Evolutionary conservation across 2,329 filamentous ascomycete species (phyloP), one percentile per base, ranked within the genome.

Genomic region (Decorospora gaudefroyi): DNA sequence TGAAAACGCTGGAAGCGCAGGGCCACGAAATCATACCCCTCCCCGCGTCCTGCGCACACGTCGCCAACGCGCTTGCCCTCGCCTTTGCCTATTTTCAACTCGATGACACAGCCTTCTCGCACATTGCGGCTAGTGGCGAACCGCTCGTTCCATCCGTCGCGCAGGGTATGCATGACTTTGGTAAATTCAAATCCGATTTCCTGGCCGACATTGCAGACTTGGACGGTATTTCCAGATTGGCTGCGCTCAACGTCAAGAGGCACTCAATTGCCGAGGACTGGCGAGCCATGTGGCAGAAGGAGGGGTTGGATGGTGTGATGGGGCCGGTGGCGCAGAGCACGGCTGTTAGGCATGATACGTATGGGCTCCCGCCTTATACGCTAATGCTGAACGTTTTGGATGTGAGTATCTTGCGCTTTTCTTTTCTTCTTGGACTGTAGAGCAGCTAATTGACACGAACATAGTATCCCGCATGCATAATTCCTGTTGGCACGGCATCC

Each of bases 301-400:
- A 46, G 8, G 42, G n/a, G 13, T 22, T 42, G 6, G 42, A 46
- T 17, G 42, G 16, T 1, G 37, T 42, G 3, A 46, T 46, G 12
- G 37, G 37, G 11, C 42, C 42, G 6, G 16, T 31, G 7, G 42
- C 42, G 4, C 37, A 46, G 26, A 25, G 36, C 12, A 46, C 37
- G 9, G 42, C 42, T 3, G 26, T 46, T 13, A 29, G 25, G n/a
- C 42, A 46, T 11, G 42, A 42, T 9, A 46, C 42, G 1, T 46
- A 41, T 15, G 42, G 42, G 3, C 9, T 46, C 7, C 42, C 42
- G 10, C 42, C 42, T 23, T 46, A 46, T n/a, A 46, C 42, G 7
- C 26, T 46, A 5, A 10, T 46, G 10, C 21, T 46, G 7, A 46
- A 46, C 15, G 30, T 46, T 23, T 23, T 41, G 10, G 42, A 46